These are phyloP conservation scores for Aspergillus bertholletiae DNA, from an alignment of 495 filamentous ascomycete genomes.

Conservation along the genomic window DNA sequence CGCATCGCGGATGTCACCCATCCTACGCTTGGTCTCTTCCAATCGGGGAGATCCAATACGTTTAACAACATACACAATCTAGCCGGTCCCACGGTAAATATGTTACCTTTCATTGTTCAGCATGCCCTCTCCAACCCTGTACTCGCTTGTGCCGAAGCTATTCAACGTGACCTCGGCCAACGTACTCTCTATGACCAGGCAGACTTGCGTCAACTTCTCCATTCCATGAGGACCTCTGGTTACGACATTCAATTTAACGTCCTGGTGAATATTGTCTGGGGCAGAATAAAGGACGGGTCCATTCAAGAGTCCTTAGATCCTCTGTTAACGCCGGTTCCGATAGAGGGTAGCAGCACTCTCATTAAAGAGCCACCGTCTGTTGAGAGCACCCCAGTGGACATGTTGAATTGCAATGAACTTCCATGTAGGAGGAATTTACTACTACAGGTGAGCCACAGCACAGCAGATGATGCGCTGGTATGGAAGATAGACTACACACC, in stretches of 20 bases:
- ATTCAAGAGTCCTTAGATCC: neutral
- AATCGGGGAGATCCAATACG: slow-evolving; percentile 17
- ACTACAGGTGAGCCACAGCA: too few relatives aligned
- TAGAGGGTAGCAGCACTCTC: too few relatives aligned
- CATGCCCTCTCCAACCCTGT: neutral
- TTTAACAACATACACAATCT: neutral
- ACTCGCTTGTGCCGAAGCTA: neutral
- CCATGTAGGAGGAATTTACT: too few relatives aligned
- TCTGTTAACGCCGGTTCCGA: neutral
- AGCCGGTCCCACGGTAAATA: slow-evolving; percentile 8
- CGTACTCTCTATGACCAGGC: neutral
- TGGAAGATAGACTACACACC: too few relatives aligned
- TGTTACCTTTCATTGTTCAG: neutral
- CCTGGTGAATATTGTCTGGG: neutral
- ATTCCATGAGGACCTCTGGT: neutral
- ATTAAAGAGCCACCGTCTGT: too few relatives aligned
- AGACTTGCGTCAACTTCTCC: neutral
- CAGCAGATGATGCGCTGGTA: too few relatives aligned
- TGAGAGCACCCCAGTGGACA: too few relatives aligned
- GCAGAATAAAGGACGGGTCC: neutral
- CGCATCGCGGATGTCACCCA: slow-evolving; percentile 3
- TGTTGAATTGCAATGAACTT: too few relatives aligned
- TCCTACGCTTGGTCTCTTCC: slow-evolving; percentile 24
- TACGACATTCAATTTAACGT: neutral
- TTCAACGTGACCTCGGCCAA: neutral